These are phyloP conservation scores for Clavulina sp. DNA, from an alignment of 768 basidiomycete genomes.

Conservation along the genomic window DNA sequence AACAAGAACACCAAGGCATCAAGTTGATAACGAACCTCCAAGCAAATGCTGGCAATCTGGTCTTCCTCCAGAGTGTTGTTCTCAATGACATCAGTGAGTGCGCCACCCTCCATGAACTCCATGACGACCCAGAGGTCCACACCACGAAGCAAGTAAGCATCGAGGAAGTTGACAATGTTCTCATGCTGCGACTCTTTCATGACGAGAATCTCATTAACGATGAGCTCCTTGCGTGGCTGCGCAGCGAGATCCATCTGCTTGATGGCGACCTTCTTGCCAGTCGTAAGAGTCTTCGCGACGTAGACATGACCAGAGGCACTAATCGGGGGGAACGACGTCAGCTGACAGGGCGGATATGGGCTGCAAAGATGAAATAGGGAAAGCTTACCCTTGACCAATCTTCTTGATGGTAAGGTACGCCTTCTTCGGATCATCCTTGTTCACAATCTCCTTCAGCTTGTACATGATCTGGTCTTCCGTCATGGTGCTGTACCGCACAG, in stretches of 20 bases:
- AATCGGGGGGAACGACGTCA: slow-evolving; percentile 4
- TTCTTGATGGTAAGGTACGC: slow-evolving; percentile 96
- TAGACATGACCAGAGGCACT: slow-evolving; percentile 97
- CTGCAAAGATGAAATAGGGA: slow-evolving; percentile 10
- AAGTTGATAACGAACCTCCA: slow-evolving; percentile 46
- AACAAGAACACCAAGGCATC: not conserved
- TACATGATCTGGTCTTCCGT: slow-evolving; percentile 98
- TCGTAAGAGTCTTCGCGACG: slow-evolving; percentile 78
- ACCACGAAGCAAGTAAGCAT: slow-evolving; percentile 74
- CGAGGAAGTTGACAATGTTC: slow-evolving; percentile 91
- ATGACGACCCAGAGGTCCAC: slow-evolving; percentile 94
- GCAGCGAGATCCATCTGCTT: slow-evolving; percentile 96
- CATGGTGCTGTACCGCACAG: slow-evolving; percentile 91
- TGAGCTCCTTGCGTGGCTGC: slow-evolving; percentile 91
- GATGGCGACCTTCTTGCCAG: slow-evolving; percentile 82
- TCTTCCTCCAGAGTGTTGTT: slow-evolving; percentile 90
- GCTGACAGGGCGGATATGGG: too few relatives aligned
- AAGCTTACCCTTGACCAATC: slow-evolving; percentile 87
- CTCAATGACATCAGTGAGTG: slow-evolving; percentile 94
- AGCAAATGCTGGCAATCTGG: slow-evolving; percentile 80
- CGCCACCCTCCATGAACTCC: slow-evolving; percentile 99
- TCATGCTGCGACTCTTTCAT: slow-evolving; percentile 98
- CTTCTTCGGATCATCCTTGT: slow-evolving; percentile 67
- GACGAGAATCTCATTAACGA: slow-evolving; percentile 94
- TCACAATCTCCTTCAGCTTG: slow-evolving; percentile 79